Percentiles rank a stretch among this genome's conserved stretches.
Conservation (phyloP, 257 asterid species). For the Solanum ossicruentum region DNA sequence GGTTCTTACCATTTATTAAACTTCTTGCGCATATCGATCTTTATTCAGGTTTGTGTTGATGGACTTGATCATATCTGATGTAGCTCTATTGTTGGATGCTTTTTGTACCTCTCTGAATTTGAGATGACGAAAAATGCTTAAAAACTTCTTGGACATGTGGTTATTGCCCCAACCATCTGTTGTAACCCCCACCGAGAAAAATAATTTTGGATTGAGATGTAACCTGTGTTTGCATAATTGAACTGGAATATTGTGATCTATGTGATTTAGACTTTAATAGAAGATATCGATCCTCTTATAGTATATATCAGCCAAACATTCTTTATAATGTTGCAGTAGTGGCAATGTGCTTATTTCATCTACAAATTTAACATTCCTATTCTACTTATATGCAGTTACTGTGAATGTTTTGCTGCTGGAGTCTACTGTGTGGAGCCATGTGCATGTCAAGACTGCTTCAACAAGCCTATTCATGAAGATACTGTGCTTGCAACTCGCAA, state of each 20-base stretch:
- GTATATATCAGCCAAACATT: neutral
- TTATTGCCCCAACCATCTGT: neutral
- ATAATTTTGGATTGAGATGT: neutral
- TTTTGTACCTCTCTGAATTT: neutral
- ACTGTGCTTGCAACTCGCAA: constrained; percentile 92
- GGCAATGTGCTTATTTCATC: neutral
- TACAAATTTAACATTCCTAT: neutral
- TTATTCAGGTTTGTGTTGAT: neutral
- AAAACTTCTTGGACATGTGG: neutral
- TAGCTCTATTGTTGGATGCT: neutral
- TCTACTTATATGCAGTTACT: constrained; percentile 49
- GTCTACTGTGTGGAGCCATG: constrained; percentile 95
- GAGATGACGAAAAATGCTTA: neutral
- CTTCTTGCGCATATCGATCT: neutral
- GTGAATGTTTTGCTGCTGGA: constrained; percentile 99
- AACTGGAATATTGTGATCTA: neutral
- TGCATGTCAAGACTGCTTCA: constrained; percentile 87
- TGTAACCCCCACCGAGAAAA: neutral
- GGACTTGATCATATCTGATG: neutral
- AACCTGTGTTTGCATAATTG: neutral
- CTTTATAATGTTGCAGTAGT: neutral
- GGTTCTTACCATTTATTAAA: neutral
- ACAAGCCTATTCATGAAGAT: constrained; percentile 91
- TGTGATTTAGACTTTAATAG: neutral
- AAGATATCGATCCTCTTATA: neutral